phyloP scores from a whole-genome alignment of 2,329 filamentous ascomycete species.

The Alternaria alternata region DNA sequence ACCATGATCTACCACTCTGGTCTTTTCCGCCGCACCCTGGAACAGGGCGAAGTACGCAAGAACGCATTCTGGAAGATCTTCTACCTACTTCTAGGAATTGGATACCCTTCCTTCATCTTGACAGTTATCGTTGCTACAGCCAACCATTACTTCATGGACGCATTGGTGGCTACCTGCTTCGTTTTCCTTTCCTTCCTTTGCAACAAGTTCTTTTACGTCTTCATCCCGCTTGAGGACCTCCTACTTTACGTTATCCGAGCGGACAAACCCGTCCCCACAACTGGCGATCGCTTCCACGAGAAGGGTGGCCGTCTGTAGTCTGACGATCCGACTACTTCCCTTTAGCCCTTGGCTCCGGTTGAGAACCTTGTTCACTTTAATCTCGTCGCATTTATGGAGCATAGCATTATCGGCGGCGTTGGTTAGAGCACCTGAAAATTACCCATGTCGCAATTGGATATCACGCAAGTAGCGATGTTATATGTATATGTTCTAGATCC shows the following conservation, averaged over 20 bases:
- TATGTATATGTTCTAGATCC: background rate
- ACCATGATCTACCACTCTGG: constrained; percentile 64
- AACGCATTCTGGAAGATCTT: constrained; percentile 53
- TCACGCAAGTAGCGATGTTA: background rate
- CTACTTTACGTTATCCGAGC: constrained; percentile 59
- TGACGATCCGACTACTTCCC: background rate
- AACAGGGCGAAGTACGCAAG: constrained; percentile 55
- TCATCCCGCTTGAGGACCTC: constrained; percentile 62
- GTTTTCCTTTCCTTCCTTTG: constrained; percentile 58
- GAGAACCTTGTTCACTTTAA: background rate
- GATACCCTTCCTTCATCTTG: constrained; percentile 64
- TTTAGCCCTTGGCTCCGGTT: constrained; percentile 1
- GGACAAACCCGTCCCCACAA: constrained; percentile 64
- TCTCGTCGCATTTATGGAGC: constrained; percentile 10
- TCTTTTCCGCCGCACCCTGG: constrained; percentile 54
- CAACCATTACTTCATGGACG: constrained; percentile 69
- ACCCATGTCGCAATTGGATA: background rate
- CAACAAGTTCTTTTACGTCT: constrained; percentile 60
- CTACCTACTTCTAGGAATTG: constrained; percentile 58
- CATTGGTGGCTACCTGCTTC: constrained; percentile 59
- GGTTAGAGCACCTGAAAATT: background rate
- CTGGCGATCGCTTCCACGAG: constrained; percentile 56
- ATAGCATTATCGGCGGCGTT: constrained; percentile 12
- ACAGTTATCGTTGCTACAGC: constrained; percentile 68
- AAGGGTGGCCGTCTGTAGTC: constrained; percentile 42